A percentile compares a stretch with the other conserved stretches of the same genome.
These are phyloP conservation scores for Pseudogymnoascus sp. DNA, from an alignment of 2,329 filamentous ascomycete species.

Conservation along the genomic window DNA sequence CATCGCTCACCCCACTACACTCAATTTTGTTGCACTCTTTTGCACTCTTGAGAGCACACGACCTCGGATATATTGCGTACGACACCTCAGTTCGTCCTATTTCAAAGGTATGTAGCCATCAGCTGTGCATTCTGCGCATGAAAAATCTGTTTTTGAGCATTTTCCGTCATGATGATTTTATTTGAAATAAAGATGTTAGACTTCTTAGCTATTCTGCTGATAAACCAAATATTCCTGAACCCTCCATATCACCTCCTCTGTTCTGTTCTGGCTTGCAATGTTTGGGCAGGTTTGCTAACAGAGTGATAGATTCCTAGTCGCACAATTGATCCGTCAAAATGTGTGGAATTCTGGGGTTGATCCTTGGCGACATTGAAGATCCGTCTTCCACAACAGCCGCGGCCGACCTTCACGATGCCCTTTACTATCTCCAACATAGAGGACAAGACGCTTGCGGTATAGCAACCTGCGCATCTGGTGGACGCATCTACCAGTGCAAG, in stretches of 20 bases:
- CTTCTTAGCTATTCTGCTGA: slow-evolving; percentile 31
- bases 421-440: slow-evolving; percentile 64
- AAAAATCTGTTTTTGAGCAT: background rate
- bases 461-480: slow-evolving; percentile 63
- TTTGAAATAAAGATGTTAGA: slow-evolving; percentile 34
- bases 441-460: slow-evolving; percentile 88
- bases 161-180: slow-evolving; percentile 21
- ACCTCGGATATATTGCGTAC: slow-evolving; percentile 1
- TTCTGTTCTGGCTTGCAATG: background rate
- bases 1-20: slow-evolving; percentile 5
- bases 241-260: slow-evolving; percentile 11
- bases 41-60: background rate
- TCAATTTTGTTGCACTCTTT: background rate
- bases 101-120: background rate
- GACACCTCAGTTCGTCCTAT: background rate
- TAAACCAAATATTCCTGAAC: slow-evolving; percentile 21
- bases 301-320: slow-evolving; percentile 6
- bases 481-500: slow-evolving; percentile 82
- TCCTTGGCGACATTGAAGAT: slow-evolving; percentile 47
- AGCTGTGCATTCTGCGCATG: background rate
- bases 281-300: slow-evolving; percentile 7
- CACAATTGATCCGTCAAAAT: slow-evolving; percentile 32
- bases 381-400: slow-evolving; percentile 42
- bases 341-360: slow-evolving; percentile 56
- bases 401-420: slow-evolving; percentile 59